These are phyloP conservation scores for Saccharomyces hybrid DNA, from an alignment of 1,139 yeast species.

Conservation along the genomic window DNA sequence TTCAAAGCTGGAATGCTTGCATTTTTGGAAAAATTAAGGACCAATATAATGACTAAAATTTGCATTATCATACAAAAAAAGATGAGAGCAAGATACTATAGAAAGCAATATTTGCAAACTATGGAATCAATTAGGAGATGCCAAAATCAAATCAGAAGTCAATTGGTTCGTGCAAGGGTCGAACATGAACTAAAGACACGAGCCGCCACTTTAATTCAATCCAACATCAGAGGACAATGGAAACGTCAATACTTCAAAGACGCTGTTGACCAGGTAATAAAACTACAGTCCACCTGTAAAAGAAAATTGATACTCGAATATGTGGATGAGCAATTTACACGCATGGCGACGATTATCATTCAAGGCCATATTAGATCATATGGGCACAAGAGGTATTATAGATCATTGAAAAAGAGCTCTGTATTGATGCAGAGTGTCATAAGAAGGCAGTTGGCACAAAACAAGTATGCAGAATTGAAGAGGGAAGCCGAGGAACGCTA, in stretches of 20 bases:
- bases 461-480: constrained; percentile 53
- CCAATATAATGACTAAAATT: constrained; percentile 66
- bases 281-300: constrained; percentile 62
- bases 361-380: constrained; percentile 40
- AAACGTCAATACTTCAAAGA: constrained; percentile 38
- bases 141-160: constrained; percentile 63
- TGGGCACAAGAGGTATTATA: constrained; percentile 15
- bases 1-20: constrained; percentile 97
- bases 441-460: constrained; percentile 65
- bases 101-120: constrained; percentile 51
- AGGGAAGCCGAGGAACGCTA: constrained; percentile 45
- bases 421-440: constrained; percentile 65
- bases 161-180: constrained; percentile 48
- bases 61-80: constrained; percentile 85
- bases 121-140: constrained; percentile 47
- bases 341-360: constrained; percentile 54
- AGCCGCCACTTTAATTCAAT: constrained; percentile 71
- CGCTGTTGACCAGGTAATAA: constrained; percentile 45
- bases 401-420: constrained; percentile 38
- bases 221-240: constrained; percentile 45
- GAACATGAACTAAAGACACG: constrained; percentile 49
- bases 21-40: constrained; percentile 75
- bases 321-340: constrained; percentile 41
- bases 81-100: constrained; percentile 57
- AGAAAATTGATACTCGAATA: constrained; percentile 53